Evolutionary conservation across 352 stramenopile species (phyloP), one percentile per base, ranked within the genome.

Genomic region (Phytophthora pistaciae): DNA sequence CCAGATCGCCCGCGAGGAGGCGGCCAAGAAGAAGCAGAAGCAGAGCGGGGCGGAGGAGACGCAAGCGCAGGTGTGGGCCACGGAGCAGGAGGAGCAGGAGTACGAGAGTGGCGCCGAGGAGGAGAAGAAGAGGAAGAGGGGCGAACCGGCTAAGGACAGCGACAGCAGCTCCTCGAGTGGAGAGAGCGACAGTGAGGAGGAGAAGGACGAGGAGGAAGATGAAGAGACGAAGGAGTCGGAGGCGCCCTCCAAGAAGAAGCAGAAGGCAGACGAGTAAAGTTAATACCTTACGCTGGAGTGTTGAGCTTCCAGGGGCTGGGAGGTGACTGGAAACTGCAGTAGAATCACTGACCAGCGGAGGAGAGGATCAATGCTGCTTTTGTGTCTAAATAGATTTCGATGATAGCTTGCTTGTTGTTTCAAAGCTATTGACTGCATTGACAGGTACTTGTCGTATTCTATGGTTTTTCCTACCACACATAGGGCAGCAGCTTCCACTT

Each of bases 1-100:
- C 60, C 97, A 99, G 84, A 91, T 99, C 64, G 93, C 88, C 6
- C 83, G 97, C 16, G 96, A 99, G 75, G 68, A 86, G 75, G 75
- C 79, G 62, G 68, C 66, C 53, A 60, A 70, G 80, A 68, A 80
- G 75, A 56, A 38, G 3, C 16, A 42, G 33, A 2, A 42, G 33
- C 4, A 18, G 36, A 33, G 29, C 29, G 16, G 29, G 8, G 10
- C 40, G 11, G 27, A 50, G 7, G 54, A 60, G 3, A 56, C 21
- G 0, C 66, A 68, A 44, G 13, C 36, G 4, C 63, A 78, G 14
- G 66, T 96, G 3, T 94, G 82, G 85, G 85, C 82, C 10, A 84
- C 78, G 3, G 66, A 93, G 62, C 66, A 90, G 18, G 86, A 97
- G 64, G 83, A 94, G 57, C 68, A 84, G 31, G 75, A 90, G 49